These are phyloP conservation scores for Vanrija pseudolonga DNA, from an alignment of 1,284 basidiomycete species.

Conservation along the genomic window DNA sequence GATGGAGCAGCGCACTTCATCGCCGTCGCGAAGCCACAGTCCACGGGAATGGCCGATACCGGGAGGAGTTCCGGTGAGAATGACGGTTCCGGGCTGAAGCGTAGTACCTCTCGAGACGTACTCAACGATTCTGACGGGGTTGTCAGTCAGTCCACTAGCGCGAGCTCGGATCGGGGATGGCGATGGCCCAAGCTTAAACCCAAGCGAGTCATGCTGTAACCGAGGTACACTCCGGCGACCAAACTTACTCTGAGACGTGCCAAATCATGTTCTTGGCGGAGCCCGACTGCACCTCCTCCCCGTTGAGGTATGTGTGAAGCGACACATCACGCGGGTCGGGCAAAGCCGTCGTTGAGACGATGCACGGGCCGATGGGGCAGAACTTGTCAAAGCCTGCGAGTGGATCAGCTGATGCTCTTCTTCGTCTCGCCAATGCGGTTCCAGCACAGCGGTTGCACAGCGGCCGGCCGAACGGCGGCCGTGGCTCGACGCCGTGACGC, in stretches of 20 bases:
- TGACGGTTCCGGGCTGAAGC: conserved; percentile 71
- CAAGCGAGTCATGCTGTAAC: no score
- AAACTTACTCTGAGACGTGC: conserved; percentile 23
- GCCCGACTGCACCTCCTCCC: conserved; percentile 65
- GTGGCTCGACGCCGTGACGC: no score
- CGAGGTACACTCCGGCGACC: not conserved
- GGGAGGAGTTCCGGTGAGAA: conserved; percentile 70
- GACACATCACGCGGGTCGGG: conserved; percentile 66
- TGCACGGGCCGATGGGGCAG: conserved; percentile 65
- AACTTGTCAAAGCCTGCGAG: conserved; percentile 34
- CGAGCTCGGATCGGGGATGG: no score
- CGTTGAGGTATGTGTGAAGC: conserved; percentile 67
- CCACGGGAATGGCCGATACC: conserved; percentile 71
- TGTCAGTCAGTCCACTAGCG: not conserved
- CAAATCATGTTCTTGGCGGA: conserved; percentile 54
- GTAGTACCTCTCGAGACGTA: conserved; percentile 81
- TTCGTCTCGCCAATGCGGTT: no score
- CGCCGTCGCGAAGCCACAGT: conserved; percentile 69
- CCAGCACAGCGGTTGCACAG: no score
- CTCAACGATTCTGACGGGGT: conserved; percentile 51
- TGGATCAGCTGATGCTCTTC: not conserved
- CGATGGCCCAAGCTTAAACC: no score
- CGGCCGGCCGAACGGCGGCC: no score
- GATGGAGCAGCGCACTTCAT: conserved; percentile 61
- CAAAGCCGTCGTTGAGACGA: conserved; percentile 64